phyloP scores from a whole-genome alignment of 805 yeast species.

The Metschnikowia arizonensis region DNA sequence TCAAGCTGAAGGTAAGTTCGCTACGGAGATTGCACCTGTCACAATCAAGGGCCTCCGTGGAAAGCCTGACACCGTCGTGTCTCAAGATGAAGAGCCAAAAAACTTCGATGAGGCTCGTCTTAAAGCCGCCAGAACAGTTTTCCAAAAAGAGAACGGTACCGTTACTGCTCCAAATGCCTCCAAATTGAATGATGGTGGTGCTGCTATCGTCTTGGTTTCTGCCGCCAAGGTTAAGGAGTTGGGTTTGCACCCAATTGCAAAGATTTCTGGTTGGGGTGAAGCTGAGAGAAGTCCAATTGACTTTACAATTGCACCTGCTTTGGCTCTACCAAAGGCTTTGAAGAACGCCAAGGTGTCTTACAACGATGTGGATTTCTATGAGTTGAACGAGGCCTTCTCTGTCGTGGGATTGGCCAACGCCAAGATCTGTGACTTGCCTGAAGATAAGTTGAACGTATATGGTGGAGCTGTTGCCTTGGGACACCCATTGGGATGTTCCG shows the following conservation, averaged over 20 bases:
- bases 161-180: constrained; percentile 98
- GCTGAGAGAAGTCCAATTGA: constrained; percentile 94
- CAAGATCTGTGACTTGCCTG: constrained; percentile 59
- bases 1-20: constrained; percentile 74
- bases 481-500: constrained; percentile 95
- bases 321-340: constrained; percentile 94
- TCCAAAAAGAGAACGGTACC: constrained; percentile 90
- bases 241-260: constrained; percentile 83
- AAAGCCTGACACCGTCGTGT: constrained; percentile 72
- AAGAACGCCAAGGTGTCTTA: constrained; percentile 70
- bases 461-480: constrained; percentile 98
- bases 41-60: constrained; percentile 86
- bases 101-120: constrained; percentile 77
- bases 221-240: constrained; percentile 81
- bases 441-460: constrained; percentile 72
- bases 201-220: constrained; percentile 86
- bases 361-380: constrained; percentile 80
- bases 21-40: constrained; percentile 77
- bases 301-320: constrained; percentile 93
- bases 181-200: constrained; percentile 96
- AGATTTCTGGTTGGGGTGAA: constrained; percentile 93
- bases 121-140: constrained; percentile 85
- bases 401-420: constrained; percentile 93
- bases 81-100: constrained; percentile 77
- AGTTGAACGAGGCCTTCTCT: constrained; percentile 96